Evolutionary conservation across 306 rosid species (phyloP).

Genomic region (Cucurbita argyrosperma): DNA sequence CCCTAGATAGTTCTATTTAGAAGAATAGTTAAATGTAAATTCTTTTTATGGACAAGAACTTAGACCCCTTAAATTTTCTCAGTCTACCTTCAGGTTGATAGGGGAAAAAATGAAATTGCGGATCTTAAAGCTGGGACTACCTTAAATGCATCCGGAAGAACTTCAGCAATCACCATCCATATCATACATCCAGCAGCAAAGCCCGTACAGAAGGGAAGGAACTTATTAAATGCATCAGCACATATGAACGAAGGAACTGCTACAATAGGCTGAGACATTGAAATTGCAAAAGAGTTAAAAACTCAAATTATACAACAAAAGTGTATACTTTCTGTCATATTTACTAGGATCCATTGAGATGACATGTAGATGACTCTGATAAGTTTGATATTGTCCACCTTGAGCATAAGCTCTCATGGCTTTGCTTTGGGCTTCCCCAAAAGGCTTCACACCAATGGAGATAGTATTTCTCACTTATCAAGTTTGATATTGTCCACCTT

Average conservation of each 20-base stretch:
- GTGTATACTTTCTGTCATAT: background rate
- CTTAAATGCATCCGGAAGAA: slow-evolving; percentile 98
- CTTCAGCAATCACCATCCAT: slow-evolving; percentile 99
- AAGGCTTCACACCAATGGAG: no score
- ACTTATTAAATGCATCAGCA: slow-evolving; percentile 91
- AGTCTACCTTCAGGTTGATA: background rate
- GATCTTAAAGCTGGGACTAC: slow-evolving; percentile 16
- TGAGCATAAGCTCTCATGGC: no score
- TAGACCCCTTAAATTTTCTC: background rate
- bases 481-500: no score
- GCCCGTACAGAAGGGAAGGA: slow-evolving; percentile 95
- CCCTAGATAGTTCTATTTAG: background rate
- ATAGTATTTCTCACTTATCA: no score
- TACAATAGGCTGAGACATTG: slow-evolving; percentile 73
- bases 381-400: no score
- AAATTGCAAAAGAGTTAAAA: background rate
- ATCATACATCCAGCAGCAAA: slow-evolving; percentile 99
- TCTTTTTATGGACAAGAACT: background rate
- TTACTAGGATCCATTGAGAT: background rate
- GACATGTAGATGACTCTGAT: background rate
- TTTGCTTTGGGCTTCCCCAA: no score
- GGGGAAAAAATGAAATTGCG: background rate
- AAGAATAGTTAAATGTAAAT: background rate
- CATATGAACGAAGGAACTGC: slow-evolving; percentile 97
- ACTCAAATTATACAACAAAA: background rate